Evolutionary conservation across 2,329 filamentous ascomycete genomes (phyloP).

Genomic region (Aspergillus tanneri): DNA sequence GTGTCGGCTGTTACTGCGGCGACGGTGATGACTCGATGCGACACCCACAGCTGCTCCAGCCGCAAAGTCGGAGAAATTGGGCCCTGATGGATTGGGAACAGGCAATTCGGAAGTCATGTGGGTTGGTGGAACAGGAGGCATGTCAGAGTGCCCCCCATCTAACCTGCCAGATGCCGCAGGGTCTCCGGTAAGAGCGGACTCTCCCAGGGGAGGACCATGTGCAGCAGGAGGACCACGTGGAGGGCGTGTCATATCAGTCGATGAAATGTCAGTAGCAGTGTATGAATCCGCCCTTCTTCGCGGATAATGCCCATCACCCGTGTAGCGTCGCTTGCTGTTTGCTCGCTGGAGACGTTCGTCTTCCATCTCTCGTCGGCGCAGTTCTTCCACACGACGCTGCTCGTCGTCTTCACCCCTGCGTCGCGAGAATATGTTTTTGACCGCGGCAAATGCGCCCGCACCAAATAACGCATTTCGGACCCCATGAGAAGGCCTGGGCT

Average conservation of each 20-base stretch:
- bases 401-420: slow-evolving; percentile 57
- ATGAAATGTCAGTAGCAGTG: slow-evolving; percentile 39
- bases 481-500: slow-evolving; percentile 48
- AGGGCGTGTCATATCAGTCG: slow-evolving; percentile 36
- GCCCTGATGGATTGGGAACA: slow-evolving; percentile 21
- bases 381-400: slow-evolving; percentile 58
- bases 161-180: slow-evolving; percentile 33
- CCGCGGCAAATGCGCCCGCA: slow-evolving; percentile 63
- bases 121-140: slow-evolving; percentile 43
- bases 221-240: slow-evolving; percentile 29
- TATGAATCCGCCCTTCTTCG: slow-evolving; percentile 34
- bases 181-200: slow-evolving; percentile 34
- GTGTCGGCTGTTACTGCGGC: slow-evolving; percentile 31
- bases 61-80: slow-evolving; percentile 28
- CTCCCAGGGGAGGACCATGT: slow-evolving; percentile 22
- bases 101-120: slow-evolving; percentile 39
- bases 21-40: slow-evolving; percentile 32
- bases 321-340: slow-evolving; percentile 63
- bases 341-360: slow-evolving; percentile 54
- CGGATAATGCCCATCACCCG: slow-evolving; percentile 60
- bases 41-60: slow-evolving; percentile 34
- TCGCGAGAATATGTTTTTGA: slow-evolving; percentile 61
- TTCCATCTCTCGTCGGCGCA: slow-evolving; percentile 52
- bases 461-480: slow-evolving; percentile 64
- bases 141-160: slow-evolving; percentile 30